Percentiles rank a stretch among this genome's conserved stretches.
Conservation (phyloP, 2,329 filamentous ascomycete species). For the Phyllosticta ampelicida region DNA sequence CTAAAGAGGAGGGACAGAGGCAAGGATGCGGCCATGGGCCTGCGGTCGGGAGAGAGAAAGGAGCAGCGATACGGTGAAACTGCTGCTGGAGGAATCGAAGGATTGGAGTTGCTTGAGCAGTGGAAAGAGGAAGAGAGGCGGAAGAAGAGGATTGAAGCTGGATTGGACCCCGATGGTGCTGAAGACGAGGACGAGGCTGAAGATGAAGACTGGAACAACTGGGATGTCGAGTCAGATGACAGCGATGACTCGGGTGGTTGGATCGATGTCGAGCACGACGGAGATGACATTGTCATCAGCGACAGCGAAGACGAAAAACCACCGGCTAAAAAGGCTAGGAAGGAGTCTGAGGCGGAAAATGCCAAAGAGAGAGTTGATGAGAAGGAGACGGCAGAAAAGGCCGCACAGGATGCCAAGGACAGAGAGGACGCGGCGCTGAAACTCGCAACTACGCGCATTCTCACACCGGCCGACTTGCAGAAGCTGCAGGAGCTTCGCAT, state of each 20-base stretch:
- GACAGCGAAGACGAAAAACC: constrained; percentile 65
- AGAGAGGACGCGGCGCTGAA: constrained; percentile 42
- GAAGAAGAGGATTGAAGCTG: constrained; percentile 59
- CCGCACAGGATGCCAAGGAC: constrained; percentile 24
- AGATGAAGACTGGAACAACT: constrained; percentile 47
- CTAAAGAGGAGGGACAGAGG: constrained; percentile 83
- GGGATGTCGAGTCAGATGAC: constrained; percentile 51
- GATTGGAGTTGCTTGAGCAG: constrained; percentile 78
- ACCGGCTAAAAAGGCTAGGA: constrained; percentile 53
- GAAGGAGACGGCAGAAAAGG: constrained; percentile 28
- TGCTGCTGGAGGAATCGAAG: constrained; percentile 75
- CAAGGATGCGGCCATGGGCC: constrained; percentile 75
- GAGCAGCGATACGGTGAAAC: constrained; percentile 77
- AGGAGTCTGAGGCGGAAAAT: constrained; percentile 33
- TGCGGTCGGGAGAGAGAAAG: constrained; percentile 64
- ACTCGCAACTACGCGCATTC: constrained; percentile 83
- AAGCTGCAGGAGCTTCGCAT: constrained; percentile 84
- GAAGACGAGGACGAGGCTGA: constrained; percentile 52
- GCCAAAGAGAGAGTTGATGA: constrained; percentile 21
- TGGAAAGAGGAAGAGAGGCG: constrained; percentile 88
- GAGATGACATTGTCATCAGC: constrained; percentile 60
- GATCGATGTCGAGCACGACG: constrained; percentile 81
- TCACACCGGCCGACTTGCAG: constrained; percentile 90
- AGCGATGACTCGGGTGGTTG: constrained; percentile 74
- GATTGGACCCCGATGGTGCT: constrained; percentile 50